A percentile compares a stretch with the other conserved stretches of the same genome.
Evolutionary conservation across 257 asterid genomes (phyloP).

Genomic region (Misopates orontium): DNA sequence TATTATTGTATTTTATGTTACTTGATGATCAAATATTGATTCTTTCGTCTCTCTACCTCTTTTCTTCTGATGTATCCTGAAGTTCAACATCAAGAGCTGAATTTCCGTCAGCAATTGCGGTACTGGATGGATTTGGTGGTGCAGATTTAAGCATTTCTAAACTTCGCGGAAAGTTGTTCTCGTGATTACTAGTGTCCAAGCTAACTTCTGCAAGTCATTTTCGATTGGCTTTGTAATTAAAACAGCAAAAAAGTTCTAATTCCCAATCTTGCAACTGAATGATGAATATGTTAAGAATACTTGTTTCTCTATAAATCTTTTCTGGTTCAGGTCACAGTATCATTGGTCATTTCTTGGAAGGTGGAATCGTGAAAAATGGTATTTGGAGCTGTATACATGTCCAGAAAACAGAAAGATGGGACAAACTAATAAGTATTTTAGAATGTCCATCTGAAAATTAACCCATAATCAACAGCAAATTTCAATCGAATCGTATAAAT

Average conservation of each 20-base stretch:
- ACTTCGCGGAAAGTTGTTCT: constrained; percentile 42
- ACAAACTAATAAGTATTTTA: background rate
- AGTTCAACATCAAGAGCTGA: constrained; percentile 86
- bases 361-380: no score
- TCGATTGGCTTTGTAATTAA: background rate
- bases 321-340: background rate
- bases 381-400: no score
- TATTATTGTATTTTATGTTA: no score
- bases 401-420: background rate
- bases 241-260: background rate
- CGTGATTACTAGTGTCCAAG: constrained; percentile 21
- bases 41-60: background rate
- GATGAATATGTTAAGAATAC: background rate
- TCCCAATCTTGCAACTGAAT: background rate
- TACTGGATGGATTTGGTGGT: constrained; percentile 89
- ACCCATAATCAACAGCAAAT: constrained; percentile 3
- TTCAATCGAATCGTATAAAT: constrained; percentile 32
- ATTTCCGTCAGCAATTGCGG: constrained; percentile 62
- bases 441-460: background rate
- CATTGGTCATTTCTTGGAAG: background rate
- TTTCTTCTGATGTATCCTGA: constrained; percentile 24
- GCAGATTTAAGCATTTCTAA: constrained; percentile 65
- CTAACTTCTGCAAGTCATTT: background rate
- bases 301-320: background rate
- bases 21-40: background rate